Evolutionary conservation across 345 rosid species (phyloP), one percentile per base, ranked within the genome.

Genomic region (Salix udensis): DNA sequence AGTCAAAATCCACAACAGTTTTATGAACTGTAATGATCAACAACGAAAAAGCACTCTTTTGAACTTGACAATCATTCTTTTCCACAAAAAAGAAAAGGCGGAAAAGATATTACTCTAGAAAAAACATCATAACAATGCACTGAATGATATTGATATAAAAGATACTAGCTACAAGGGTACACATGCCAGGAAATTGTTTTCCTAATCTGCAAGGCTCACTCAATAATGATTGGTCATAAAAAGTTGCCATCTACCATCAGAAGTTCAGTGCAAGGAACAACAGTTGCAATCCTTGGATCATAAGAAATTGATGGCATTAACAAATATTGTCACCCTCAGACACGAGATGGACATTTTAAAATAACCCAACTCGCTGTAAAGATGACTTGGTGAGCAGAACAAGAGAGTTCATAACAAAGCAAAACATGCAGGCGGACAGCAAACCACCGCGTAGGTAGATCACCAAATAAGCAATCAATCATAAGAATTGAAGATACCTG

Each of bases 291-390:
- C 82, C 88, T 82, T 73, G 73, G 79, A 75, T 40, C 64, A 70
- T 19, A 79, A 30, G 52, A 12, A 30, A 64, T 6, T 8, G 71
- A 80, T 82, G 81, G 46, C 14, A 12, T 26, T 19, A 61, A 69
- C 78, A 18, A 28, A 67, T 86, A 40, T 85, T 23, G 88, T 82
- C 92, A 83, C 60, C 88, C 82, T 87, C 89, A 83, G 87, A 88
- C 89, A 87, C 92, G 83, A 77, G 77, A 30, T 69, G 74, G 81
- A 82, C 50, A 76, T 12, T 12, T 42, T 19, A 1, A 77, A 71
- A 48, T 23, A 65, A 11, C 83, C 85, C 81, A 73, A 77, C 81
- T 67, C 84, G 91, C 88, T 82, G 78, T 82, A 74, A 74, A 88
- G 87, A 81, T 86, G 89, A 85, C 85, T 58, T 58, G 28, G 24